phyloP scores from a whole-genome alignment of 306 rosid species.

The Prinsepia uniflora region DNA sequence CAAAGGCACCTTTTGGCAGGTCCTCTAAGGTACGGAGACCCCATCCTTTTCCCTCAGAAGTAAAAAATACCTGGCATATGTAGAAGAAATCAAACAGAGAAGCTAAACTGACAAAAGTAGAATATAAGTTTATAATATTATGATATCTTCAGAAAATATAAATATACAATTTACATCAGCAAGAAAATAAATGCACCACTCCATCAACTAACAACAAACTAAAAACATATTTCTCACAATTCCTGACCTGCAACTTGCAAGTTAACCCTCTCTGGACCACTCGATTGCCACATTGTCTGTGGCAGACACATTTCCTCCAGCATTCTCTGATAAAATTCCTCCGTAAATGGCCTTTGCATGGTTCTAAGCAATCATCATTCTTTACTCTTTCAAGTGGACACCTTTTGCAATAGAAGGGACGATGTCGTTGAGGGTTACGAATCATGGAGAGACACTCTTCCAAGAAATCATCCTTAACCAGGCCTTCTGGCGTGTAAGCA shows the following conservation, averaged over 20 bases:
- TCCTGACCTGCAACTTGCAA: constrained; percentile 72
- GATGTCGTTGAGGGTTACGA: constrained; percentile 43
- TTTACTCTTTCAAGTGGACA: constrained; percentile 74
- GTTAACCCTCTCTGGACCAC: constrained; percentile 89
- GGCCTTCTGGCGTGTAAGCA: constrained; percentile 65
- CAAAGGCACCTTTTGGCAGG: constrained; percentile 85
- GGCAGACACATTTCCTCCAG: constrained; percentile 94
- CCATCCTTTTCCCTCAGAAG: constrained; percentile 89
- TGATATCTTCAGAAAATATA: constrained; percentile 1
- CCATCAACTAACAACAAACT: neutral
- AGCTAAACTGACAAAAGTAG: neutral
- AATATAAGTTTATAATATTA: neutral
- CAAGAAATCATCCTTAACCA: constrained; percentile 62
- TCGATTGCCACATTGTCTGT: constrained; percentile 78
- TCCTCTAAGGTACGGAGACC: constrained; percentile 87
- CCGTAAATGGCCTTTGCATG: constrained; percentile 88
- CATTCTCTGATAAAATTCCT: constrained; percentile 83
- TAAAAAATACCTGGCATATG: constrained; percentile 63
- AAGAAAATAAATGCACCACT: neutral
- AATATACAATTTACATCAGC: neutral
- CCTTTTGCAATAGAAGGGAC: constrained; percentile 52
- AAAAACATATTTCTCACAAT: neutral
- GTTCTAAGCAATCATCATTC: constrained; percentile 64
- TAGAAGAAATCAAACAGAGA: constrained; percentile 15
- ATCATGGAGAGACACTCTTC: constrained; percentile 61